A percentile compares a stretch with the other conserved stretches of the same genome.
phyloP scores from a whole-genome alignment of 2,329 filamentous ascomycete species.

The Penicillium brasilianum region DNA sequence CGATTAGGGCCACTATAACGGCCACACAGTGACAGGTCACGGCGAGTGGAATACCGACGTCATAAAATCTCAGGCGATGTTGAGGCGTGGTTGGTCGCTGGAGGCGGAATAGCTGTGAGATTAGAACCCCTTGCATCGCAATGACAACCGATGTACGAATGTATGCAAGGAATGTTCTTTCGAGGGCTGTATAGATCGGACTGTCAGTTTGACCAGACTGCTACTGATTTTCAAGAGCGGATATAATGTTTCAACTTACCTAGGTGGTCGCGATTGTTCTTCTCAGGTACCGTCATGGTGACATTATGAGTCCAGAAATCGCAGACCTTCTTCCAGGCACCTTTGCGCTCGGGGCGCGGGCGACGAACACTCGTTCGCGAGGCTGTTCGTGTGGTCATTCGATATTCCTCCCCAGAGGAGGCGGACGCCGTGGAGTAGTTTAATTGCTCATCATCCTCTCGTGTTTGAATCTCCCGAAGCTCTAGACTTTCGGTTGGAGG shows the following conservation, averaged over 20 bases:
- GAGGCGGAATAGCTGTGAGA: constrained; percentile 70
- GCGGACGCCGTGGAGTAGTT: constrained; percentile 35
- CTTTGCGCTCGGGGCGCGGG: constrained; percentile 40
- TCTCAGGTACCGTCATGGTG: constrained; percentile 44
- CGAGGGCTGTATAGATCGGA: constrained; percentile 61
- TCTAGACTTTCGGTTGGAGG: constrained; percentile 32
- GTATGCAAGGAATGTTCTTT: constrained; percentile 76
- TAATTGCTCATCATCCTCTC: constrained; percentile 29
- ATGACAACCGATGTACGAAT: constrained; percentile 72
- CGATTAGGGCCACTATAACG: constrained; percentile 58
- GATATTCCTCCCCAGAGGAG: constrained; percentile 42
- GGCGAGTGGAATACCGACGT: constrained; percentile 65
- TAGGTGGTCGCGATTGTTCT: constrained; percentile 50
- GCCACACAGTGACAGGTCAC: constrained; percentile 56
- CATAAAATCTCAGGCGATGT: constrained; percentile 61
- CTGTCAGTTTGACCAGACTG: not conserved
- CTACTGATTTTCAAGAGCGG: not conserved
- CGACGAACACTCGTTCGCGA: constrained; percentile 27
- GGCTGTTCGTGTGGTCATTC: constrained; percentile 31
- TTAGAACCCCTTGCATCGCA: constrained; percentile 67
- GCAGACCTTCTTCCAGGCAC: constrained; percentile 68
- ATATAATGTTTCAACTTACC: constrained; percentile 34
- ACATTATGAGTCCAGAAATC: constrained; percentile 77
- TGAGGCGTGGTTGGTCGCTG: constrained; percentile 47
- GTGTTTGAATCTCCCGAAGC: constrained; percentile 39